Base-by-base conservation (phyloP, 2,329 filamentous ascomycete species). In the Sphaerulina populicola region DNA sequence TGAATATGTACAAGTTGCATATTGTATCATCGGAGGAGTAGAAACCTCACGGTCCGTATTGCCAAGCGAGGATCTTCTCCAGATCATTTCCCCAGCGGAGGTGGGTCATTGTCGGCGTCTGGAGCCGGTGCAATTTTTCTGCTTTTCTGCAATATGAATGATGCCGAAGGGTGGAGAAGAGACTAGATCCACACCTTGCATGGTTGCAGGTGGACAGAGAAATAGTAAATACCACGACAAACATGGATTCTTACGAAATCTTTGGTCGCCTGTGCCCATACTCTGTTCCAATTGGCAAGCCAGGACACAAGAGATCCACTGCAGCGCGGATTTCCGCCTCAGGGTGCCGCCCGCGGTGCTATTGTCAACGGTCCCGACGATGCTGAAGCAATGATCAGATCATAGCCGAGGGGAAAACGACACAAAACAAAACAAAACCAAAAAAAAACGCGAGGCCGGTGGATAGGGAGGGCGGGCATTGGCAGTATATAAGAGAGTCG, bases 81-180 rank as follows among this genome's bases (percentile, higher is more conserved):
- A 40, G 37, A 30, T 36, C 18, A 41, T 30, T 38, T 43, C 45
- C 45, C 12, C 38, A 35, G 33, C 44, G 48, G 48, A 44, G 41
- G 35, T 40, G 48, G 41, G 31, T n/a, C 18, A 15, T 30, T 35
- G 8, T 50, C 48, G 48, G 48, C 35, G n/a, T 29, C 45, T 18
- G 18, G 18, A 18, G 18, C 18, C 48, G 48, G 48, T 35, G 33
- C 39, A 45, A 50, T 50, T 50, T 40, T 41, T 29, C 48, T 44
- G 36, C 15, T 50, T 40, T 41, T 29, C 48, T 44, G 36, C 15
- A 41, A 27, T 12, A 44, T 53, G 23, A 6, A 53, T 53, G 46
- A 46, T 42, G 51, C 51, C 51, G 51, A 47, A 33, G 38, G 42
- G 51, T 41, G 51, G 51, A 47, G 43, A 14, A 23, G 14, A 15